Evolutionary conservation across 2,329 filamentous ascomycete genomes (phyloP).

Genomic region (Aspergillus costaricaensis): DNA sequence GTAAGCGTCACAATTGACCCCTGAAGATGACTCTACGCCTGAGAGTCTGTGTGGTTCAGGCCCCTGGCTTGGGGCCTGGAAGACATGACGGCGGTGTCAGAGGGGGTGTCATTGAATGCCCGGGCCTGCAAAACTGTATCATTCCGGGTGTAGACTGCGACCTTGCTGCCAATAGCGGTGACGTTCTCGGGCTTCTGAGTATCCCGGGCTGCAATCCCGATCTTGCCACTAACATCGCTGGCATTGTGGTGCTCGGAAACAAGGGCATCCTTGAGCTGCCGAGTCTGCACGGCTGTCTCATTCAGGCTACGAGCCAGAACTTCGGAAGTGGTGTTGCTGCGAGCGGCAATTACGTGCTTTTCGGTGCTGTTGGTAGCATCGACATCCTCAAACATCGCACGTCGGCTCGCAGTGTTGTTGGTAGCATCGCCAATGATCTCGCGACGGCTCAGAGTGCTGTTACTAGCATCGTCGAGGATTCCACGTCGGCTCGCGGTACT

Average conservation of each 20-base stretch:
- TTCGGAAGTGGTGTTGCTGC: conserved; percentile 3
- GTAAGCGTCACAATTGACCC: no score
- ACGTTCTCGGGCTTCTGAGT: no score
- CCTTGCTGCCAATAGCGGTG: conserved; percentile 5
- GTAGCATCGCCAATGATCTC: no score
- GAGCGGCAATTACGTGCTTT: not conserved
- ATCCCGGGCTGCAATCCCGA: no score
- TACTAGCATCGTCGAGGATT: not conserved
- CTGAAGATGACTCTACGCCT: not conserved
- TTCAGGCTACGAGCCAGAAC: not conserved
- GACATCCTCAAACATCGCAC: no score
- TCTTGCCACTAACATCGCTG: no score
- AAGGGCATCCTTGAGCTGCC: no score
- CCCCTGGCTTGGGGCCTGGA: not conserved
- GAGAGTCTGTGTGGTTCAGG: not conserved
- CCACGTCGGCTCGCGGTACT: not conserved
- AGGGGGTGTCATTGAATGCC: not conserved
- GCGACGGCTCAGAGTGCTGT: no score
- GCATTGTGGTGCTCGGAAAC: no score
- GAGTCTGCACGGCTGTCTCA: no score
- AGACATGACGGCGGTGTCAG: not conserved
- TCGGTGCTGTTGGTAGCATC: conserved; percentile 16
- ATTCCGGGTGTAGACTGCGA: conserved; percentile 8
- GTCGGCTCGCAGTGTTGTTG: no score
- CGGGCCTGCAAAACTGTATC: conserved; percentile 11